phyloP scores from a whole-genome alignment of 768 basidiomycete genomes.

The Boletales sp. region DNA sequence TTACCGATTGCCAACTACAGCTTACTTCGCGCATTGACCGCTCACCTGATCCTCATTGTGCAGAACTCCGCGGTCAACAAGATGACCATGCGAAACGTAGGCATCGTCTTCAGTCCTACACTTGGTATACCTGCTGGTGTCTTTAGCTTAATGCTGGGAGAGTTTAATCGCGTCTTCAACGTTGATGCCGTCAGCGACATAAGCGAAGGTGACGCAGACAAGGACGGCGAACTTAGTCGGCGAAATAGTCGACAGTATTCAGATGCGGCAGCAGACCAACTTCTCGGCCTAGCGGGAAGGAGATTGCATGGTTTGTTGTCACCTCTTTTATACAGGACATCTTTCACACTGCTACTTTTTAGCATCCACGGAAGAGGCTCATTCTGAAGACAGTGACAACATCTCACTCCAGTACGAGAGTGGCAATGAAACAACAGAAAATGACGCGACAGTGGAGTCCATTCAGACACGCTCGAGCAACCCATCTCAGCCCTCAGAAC shows the following conservation, averaged over 20 bases:
- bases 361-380: slow-evolving; percentile 55
- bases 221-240: slow-evolving; percentile 45
- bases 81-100: slow-evolving; percentile 98
- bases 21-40: slow-evolving; percentile 87
- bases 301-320: slow-evolving; percentile 55
- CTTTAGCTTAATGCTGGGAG: slow-evolving; percentile 90
- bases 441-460: slow-evolving; percentile 49
- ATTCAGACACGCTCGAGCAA: slow-evolving; percentile 37
- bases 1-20: slow-evolving; percentile 93
- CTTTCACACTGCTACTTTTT: slow-evolving; percentile 10
- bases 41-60: slow-evolving; percentile 93
- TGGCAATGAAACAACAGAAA: slow-evolving; percentile 67
- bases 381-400: slow-evolving; percentile 69
- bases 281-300: slow-evolving; percentile 76
- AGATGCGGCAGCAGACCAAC: slow-evolving; percentile 76
- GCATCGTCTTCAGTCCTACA: slow-evolving; percentile 97
- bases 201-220: slow-evolving; percentile 21
- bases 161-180: slow-evolving; percentile 93
- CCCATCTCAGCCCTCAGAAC: slow-evolving; percentile 25
- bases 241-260: slow-evolving; percentile 85
- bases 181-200: slow-evolving; percentile 45
- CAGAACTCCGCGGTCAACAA: slow-evolving; percentile 89
- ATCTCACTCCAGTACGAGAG: slow-evolving; percentile 69
- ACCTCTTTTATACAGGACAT: background rate
- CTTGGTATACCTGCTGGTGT: slow-evolving; percentile 97